Base-by-base conservation (phyloP, 768 basidiomycete species). In the Lactifluus subvellereus region DNA sequence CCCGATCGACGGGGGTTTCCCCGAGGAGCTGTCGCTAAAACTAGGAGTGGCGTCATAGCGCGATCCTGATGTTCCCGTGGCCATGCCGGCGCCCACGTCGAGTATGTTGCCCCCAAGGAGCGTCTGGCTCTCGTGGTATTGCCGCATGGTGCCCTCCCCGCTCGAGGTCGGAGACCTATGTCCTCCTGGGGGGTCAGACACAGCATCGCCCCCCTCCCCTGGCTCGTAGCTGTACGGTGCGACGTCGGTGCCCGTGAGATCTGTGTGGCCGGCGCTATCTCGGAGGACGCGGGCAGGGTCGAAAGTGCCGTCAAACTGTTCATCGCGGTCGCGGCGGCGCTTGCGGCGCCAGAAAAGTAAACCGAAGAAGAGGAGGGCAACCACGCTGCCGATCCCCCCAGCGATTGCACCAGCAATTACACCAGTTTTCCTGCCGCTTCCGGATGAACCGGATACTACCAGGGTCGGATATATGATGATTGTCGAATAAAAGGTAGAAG, bases 331-430 rank as follows among this genome's bases (percentile, higher is more conserved):
- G 27, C 2, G 27, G 27, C 27, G 27, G 27, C 27, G 27, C 27
- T 72, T 69, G 30, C 27, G 27, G 27, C 27, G 27, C 27, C 27
- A 27, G 27, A 27, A 27, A 27, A 27, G 60, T 13, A 74, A 59
- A 30, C 69, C 66, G 43, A 69, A 54, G 18, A 74, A 27, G 40
- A 74, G 63, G 35, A 69, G 35, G 38, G 70, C 37, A 48, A 74
- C 55, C 2, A 67, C 69, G 8, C 30, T 57, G 14, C 38, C 60
- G n/a, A 59, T 63, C 3, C 73, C 74, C 30, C 70, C 74, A 35
- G 69, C 70, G 20, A 69, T 67, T 33, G 70, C 74, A 48, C 75
- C 75, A 7, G 67, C 71, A 53, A 75, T 72, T 18, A 73, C 71
- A 55, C 67, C 69, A 22, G 65, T 61, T 20, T 61, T 47, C 22